phyloP scores from a whole-genome alignment of 2,329 filamentous ascomycete species.

The Leptographium flavum region DNA sequence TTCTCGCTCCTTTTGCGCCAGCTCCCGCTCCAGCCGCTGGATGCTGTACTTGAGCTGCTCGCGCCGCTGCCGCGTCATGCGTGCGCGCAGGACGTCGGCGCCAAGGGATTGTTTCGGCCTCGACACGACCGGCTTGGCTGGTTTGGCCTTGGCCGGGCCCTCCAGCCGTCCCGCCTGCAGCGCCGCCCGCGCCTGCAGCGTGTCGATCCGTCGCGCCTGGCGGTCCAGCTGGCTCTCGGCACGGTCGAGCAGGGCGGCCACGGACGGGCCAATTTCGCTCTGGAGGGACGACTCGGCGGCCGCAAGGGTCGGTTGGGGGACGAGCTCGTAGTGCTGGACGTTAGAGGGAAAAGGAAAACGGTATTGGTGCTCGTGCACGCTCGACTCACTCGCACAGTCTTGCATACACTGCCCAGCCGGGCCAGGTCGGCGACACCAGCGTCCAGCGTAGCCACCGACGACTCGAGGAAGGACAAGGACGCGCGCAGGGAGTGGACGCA shows the following conservation, averaged over 20 bases:
- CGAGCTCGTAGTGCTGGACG: conserved; percentile 74
- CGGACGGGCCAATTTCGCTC: conserved; percentile 80
- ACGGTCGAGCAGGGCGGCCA: conserved; percentile 62
- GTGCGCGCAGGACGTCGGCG: conserved; percentile 32
- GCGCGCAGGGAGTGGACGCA: conserved; percentile 45
- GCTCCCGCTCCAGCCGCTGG: conserved; percentile 72
- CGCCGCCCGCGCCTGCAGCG: conserved; percentile 68
- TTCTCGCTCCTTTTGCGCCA: conserved; percentile 58
- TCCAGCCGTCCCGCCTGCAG: conserved; percentile 59
- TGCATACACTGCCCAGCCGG: conserved; percentile 38
- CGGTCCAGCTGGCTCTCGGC: conserved; percentile 76
- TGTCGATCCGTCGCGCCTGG: conserved; percentile 68
- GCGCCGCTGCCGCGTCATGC: conserved; percentile 62
- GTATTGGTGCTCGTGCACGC: no score
- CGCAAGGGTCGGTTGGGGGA: conserved; percentile 70
- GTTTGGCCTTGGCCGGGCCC: conserved; percentile 9
- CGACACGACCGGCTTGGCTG: background rate
- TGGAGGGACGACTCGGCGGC: conserved; percentile 73
- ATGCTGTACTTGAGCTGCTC: conserved; percentile 78
- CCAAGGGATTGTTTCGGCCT: background rate
- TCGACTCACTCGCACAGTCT: conserved; percentile 44
- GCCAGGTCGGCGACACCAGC: conserved; percentile 44
- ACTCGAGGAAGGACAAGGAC: conserved; percentile 46
- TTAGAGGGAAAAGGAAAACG: conserved; percentile 11
- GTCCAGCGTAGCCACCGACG: conserved; percentile 42